Conservation (phyloP, 23 red algal genomes). For the Cyanidium caldarium region DNA sequence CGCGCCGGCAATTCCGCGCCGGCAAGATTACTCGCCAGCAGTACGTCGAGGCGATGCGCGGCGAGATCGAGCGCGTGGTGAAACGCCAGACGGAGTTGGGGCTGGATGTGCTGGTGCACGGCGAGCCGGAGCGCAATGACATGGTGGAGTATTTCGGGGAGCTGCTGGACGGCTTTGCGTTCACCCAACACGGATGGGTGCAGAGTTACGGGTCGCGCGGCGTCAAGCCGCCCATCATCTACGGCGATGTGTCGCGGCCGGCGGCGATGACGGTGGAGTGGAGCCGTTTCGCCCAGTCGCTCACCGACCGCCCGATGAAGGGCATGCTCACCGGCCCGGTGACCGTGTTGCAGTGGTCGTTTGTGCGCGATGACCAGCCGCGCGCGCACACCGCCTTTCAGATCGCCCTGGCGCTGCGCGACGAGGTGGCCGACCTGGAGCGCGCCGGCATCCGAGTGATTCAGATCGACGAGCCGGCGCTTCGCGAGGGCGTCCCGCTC, state of each 20-base stretch:
- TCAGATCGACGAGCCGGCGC: conserved; percentile 82
- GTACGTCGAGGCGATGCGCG: conserved; percentile 33
- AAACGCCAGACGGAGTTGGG: conserved; percentile 43
- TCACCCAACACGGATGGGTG: conserved; percentile 76
- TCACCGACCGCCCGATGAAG: conserved; percentile 62
- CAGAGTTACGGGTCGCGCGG: conserved; percentile 63
- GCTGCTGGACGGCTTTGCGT: conserved; percentile 48
- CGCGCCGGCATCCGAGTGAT: conserved; percentile 39
- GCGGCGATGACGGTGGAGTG: conserved; percentile 56
- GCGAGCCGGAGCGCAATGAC: conserved; percentile 74
- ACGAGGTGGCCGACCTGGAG: conserved; percentile 70
- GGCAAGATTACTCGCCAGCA: conserved; percentile 38
- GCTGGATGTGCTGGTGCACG: conserved; percentile 78
- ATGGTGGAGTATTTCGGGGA: conserved; percentile 96
- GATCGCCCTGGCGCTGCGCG: conserved; percentile 53
- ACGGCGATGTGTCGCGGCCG: conserved; percentile 54
- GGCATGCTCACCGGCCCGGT: conserved; percentile 86
- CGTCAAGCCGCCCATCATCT: conserved; percentile 73
- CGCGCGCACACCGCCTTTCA: conserved; percentile 57
- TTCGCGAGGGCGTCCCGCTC: conserved; percentile 75
- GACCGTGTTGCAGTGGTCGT: conserved; percentile 83
- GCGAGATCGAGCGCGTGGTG: conserved; percentile 30
- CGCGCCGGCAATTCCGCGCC: conserved; percentile 27
- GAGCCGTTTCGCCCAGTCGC: conserved; percentile 46
- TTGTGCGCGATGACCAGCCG: conserved; percentile 62